Percentiles rank a stretch among this genome's conserved stretches.
Evolutionary conservation across 225 moss, liverwort and hornwort genomes (phyloP).

Genomic region (Climacium dendroides): DNA sequence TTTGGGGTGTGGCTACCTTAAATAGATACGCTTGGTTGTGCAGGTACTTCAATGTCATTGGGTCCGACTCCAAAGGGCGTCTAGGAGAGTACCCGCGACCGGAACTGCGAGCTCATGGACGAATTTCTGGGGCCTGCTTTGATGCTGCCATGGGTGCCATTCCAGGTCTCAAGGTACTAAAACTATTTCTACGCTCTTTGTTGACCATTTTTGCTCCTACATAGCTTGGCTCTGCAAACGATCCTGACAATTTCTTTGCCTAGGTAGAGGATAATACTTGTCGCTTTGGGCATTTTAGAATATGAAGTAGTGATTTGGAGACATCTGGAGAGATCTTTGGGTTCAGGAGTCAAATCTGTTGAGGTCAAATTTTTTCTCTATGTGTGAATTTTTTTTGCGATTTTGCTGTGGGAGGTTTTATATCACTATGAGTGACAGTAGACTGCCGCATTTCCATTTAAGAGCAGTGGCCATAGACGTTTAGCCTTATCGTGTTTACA

Average conservation of each 20-base stretch:
- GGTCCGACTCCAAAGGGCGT: conserved; percentile 68
- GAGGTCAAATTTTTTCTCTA: not conserved
- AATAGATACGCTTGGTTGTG: not conserved
- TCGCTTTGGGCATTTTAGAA: not conserved
- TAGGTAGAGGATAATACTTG: not conserved
- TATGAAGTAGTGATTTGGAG: not conserved
- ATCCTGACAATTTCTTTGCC: not conserved
- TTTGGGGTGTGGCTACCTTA: not conserved
- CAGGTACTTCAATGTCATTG: conserved; percentile 97
- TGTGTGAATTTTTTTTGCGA: too few species aligned
- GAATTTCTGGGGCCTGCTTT: conserved; percentile 93
- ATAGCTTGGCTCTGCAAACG: not conserved
- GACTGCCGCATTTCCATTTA: not conserved
- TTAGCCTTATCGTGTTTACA: not conserved
- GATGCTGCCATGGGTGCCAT: conserved; percentile 71
- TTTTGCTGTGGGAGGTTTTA: not conserved
- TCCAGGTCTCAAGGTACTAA: conserved; percentile 51
- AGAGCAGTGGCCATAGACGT: not conserved
- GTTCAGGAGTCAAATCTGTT: not conserved
- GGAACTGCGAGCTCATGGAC: conserved; percentile 70
- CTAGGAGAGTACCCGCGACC: conserved; percentile 90
- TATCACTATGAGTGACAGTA: not conserved
- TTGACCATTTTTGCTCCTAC: not conserved
- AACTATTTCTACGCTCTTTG: not conserved
- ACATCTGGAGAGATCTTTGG: not conserved